Conservation (phyloP, 345 rosid species). For the Camelina neglecta region DNA sequence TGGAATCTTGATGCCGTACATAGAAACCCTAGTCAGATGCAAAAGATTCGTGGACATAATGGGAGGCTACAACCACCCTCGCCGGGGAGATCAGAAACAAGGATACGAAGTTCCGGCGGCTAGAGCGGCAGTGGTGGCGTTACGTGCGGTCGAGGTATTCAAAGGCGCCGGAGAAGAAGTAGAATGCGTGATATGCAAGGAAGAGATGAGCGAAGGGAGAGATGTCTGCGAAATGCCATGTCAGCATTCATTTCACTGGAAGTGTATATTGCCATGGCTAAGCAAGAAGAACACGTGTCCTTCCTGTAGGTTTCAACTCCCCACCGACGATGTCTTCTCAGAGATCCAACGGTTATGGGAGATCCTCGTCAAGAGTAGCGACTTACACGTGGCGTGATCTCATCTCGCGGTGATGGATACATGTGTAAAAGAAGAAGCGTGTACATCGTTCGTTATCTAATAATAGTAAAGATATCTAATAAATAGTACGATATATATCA, state of each 20-base stretch:
- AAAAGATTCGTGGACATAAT: slow-evolving; percentile 57
- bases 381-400: slow-evolving; percentile 36
- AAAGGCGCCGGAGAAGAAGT: slow-evolving; percentile 39
- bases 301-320: slow-evolving; percentile 85
- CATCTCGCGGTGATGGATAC: slow-evolving; percentile 3
- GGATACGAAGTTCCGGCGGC: slow-evolving; percentile 62
- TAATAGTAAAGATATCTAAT: background rate
- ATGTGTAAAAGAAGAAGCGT: slow-evolving; percentile 14
- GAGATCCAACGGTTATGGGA: slow-evolving; percentile 93
- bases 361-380: slow-evolving; percentile 47
- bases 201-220: slow-evolving; percentile 81
- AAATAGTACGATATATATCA: too few relatives aligned
- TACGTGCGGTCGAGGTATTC: slow-evolving; percentile 60
- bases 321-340: slow-evolving; percentile 71
- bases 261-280: slow-evolving; percentile 85
- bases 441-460: slow-evolving; percentile 30
- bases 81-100: slow-evolving; percentile 41
- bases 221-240: slow-evolving; percentile 90
- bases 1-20: slow-evolving; percentile 62
- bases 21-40: slow-evolving; percentile 69
- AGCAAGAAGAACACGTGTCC: slow-evolving; percentile 87
- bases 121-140: slow-evolving; percentile 63
- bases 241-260: slow-evolving; percentile 88
- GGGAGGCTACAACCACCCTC: slow-evolving; percentile 46
- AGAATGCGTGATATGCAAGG: slow-evolving; percentile 81